These are phyloP conservation scores for Stentor roeselii DNA, from an alignment of 73 alveolate species.

Conservation along the genomic window DNA sequence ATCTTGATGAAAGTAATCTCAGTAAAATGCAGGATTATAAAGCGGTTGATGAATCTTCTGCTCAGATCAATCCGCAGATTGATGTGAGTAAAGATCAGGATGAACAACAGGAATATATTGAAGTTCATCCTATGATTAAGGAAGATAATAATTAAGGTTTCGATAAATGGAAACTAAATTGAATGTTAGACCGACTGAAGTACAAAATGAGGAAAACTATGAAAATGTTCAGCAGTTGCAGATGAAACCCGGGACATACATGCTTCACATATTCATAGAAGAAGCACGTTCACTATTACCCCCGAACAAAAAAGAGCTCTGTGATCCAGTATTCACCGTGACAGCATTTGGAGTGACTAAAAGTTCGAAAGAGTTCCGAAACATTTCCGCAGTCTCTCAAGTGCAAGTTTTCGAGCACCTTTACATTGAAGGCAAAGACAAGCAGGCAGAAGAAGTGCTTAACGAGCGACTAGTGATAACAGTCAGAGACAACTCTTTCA, in stretches of 20 bases:
- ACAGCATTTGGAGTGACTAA: slow-evolving; percentile 15
- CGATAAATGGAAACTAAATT: no score
- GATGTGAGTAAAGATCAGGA: background rate
- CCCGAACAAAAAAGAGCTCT: background rate
- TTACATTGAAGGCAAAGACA: background rate
- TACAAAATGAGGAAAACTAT: no score
- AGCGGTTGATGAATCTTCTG: background rate
- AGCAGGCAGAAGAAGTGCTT: background rate
- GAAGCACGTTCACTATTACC: slow-evolving; percentile 18
- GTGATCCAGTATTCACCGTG: slow-evolving; percentile 15
- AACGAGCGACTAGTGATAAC: background rate
- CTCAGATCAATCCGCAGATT: background rate
- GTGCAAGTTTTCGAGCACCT: background rate
- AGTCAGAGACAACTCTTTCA: slow-evolving; percentile 5
- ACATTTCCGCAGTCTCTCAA: background rate
- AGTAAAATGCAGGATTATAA: background rate
- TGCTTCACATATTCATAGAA: slow-evolving; percentile 22
- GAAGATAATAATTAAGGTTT: no score
- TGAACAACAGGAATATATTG: background rate
- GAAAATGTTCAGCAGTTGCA: no score
- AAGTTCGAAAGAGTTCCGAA: background rate
- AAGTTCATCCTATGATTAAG: background rate
- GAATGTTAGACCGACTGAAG: no score
- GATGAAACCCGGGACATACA: slow-evolving; percentile 11
- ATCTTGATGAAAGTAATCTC: background rate